Percentiles rank a stretch among this genome's conserved stretches.
These are phyloP conservation scores for Geosmithia putterillii DNA, from an alignment of 2,329 filamentous ascomycete genomes.

Conservation along the genomic window DNA sequence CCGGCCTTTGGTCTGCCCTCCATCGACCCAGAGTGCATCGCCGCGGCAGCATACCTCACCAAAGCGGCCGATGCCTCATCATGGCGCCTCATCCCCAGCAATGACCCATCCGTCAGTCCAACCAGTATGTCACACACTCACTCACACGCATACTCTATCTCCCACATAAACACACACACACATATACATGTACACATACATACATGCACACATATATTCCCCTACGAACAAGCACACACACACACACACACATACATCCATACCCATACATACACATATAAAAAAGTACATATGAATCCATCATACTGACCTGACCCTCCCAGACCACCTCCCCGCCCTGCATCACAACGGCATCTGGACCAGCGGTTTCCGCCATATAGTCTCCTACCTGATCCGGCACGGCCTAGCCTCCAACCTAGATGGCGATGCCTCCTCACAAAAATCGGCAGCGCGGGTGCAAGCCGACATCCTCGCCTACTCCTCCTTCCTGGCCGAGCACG, in stretches of 20 bases:
- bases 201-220: background rate
- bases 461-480: constrained; percentile 41
- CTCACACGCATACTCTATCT: background rate
- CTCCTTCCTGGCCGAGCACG: constrained; percentile 62
- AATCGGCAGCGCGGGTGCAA: constrained; percentile 24
- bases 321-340: constrained; percentile 44
- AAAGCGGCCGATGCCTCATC: constrained; percentile 42
- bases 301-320: background rate
- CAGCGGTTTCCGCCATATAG: constrained; percentile 49
- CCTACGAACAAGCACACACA: no score
- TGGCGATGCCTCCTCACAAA: no score
- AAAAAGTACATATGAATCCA: no score
- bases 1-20: constrained; percentile 81
- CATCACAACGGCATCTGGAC: constrained; percentile 38
- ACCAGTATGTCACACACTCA: constrained; percentile 42
- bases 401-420: constrained; percentile 24
- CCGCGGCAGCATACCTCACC: constrained; percentile 61
- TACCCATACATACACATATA: constrained; percentile 6
- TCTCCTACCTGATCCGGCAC: constrained; percentile 36
- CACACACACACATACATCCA: constrained; percentile 5
- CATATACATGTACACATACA: no score
- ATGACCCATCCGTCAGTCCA: constrained; percentile 59
- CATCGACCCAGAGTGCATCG: constrained; percentile 83
- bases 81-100: constrained; percentile 64
- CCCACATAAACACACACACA: background rate